Evolutionary conservation across 257 asterid species (phyloP), one percentile per base, ranked within the genome.

Genomic region (Jasminum sambac): DNA sequence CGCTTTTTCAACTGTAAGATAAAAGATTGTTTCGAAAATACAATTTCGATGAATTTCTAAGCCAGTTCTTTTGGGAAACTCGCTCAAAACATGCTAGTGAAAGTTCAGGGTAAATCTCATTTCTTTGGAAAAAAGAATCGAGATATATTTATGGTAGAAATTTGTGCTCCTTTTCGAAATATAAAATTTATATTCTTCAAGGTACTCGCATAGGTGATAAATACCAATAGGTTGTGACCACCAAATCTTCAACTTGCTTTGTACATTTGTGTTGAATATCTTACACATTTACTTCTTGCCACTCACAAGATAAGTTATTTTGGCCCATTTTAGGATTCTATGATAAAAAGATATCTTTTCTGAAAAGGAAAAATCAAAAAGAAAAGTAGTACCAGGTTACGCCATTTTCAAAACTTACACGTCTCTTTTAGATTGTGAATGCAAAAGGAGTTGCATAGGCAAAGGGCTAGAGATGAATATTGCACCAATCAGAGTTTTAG

Each of bases 381-480:
- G 57, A 46, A 46, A 46, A 46, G 21, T 46, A 6, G 26, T 21
- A 55, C 34, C 62, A 21, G 19, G 23, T 55, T 55, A 21, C 19
- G 34, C 62, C 34, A 12, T 55, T 19, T 21, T 52, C 12, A 8
- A 19, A 21, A 55, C 62, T 55, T 55, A 30, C 11, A 52, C 6
- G 8, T 52, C 7, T 55, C 34, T 55, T 21, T 55, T 21, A 17
- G 14, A 8, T 10, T 55, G 11, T 19, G 26, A 17, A 52, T 52
- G 60, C 60, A 50, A 50, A 52, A n/a, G 26, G 11, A 52, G 60
- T 52, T 52, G 60, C 26, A 19, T 52, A 52, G 60, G 23, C 19
- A 46, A 46, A 46, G 16, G 58, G 10, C 11, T 16, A n/a, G 6
- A n/a, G 61, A 19, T 19, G 8, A 19, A 8, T 6, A 14, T 55